These are phyloP conservation scores for Papiliotrema fonsecae DNA, from an alignment of 1,284 basidiomycete genomes.

Conservation along the genomic window DNA sequence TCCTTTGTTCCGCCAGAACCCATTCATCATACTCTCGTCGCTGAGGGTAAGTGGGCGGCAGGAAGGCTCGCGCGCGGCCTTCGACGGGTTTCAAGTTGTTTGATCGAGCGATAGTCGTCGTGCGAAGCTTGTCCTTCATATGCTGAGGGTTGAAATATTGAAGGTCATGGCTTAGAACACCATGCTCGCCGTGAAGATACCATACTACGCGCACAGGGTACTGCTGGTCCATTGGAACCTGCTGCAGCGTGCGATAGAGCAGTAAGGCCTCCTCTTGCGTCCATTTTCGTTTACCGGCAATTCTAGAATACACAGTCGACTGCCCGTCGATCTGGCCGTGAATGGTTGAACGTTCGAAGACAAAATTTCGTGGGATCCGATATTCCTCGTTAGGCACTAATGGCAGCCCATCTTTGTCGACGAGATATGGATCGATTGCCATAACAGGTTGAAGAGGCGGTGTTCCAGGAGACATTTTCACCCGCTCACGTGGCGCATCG, in stretches of 20 bases:
- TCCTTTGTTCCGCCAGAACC: neutral
- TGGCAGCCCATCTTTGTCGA: constrained; percentile 21
- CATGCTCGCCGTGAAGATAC: constrained; percentile 34
- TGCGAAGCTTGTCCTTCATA: constrained; percentile 40
- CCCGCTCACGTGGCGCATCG: no score
- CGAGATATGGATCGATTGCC: constrained; percentile 20
- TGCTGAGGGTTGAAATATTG: constrained; percentile 32
- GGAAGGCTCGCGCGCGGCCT: constrained; percentile 29
- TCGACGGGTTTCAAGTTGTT: constrained; percentile 17
- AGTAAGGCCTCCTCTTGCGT: constrained; percentile 24
- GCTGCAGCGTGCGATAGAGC: constrained; percentile 37
- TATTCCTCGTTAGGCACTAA: constrained; percentile 17
- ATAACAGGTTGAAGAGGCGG: no score
- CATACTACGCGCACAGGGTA: constrained; percentile 29
- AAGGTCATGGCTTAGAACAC: constrained; percentile 10
- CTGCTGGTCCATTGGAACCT: constrained; percentile 24
- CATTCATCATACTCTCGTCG: constrained; percentile 9
- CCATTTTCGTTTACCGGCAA: constrained; percentile 25
- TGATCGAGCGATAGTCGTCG: constrained; percentile 16
- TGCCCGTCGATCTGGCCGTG: constrained; percentile 19
- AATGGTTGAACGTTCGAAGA: constrained; percentile 5
- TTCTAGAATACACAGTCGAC: constrained; percentile 16
- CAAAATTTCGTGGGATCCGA: constrained; percentile 14
- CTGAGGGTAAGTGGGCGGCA: constrained; percentile 7
- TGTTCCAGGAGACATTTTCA: no score